These are phyloP conservation scores for Pythium rhizo-oryzae DNA, from an alignment of 352 stramenopile genomes.

Conservation along the genomic window DNA sequence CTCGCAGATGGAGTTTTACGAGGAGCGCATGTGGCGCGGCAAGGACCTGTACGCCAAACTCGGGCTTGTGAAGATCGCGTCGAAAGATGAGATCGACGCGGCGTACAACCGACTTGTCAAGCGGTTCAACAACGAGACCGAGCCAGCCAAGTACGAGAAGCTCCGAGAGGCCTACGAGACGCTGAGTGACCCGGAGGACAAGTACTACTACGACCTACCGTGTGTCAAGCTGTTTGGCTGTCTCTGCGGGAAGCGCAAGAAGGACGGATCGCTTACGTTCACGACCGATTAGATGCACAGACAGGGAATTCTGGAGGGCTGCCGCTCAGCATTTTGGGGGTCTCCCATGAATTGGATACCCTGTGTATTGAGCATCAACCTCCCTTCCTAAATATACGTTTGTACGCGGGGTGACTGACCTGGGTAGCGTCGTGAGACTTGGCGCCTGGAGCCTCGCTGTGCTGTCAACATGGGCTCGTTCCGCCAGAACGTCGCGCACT, in stretches of 20 bases:
- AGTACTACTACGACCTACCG: constrained; percentile 85
- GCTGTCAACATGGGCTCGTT: constrained; percentile 39
- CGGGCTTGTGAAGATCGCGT: constrained; percentile 69
- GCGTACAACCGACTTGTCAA: constrained; percentile 84
- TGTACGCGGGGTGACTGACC: too few relatives aligned
- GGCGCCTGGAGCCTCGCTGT: too few relatives aligned
- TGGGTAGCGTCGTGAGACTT: too few relatives aligned
- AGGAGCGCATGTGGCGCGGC: constrained; percentile 73
- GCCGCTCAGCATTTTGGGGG: too few relatives aligned
- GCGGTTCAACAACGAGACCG: constrained; percentile 85
- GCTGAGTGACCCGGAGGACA: constrained; percentile 79
- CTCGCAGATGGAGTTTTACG: constrained; percentile 65
- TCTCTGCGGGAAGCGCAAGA: constrained; percentile 79
- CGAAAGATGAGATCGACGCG: constrained; percentile 72
- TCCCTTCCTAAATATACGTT: not conserved
- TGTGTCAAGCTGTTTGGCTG: constrained; percentile 82
- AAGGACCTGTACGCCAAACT: constrained; percentile 86
- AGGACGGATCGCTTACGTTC: constrained; percentile 80
- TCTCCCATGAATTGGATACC: too few relatives aligned
- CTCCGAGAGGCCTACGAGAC: constrained; percentile 76
- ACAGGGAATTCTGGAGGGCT: not conserved
- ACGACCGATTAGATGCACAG: constrained; percentile 47
- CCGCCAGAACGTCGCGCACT: constrained; percentile 32
- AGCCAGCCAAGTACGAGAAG: constrained; percentile 85
- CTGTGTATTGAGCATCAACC: not conserved